Evolutionary conservation across 2,329 filamentous ascomycete species (phyloP).

Genomic region (Arthrobotrys pseudoclavata): DNA sequence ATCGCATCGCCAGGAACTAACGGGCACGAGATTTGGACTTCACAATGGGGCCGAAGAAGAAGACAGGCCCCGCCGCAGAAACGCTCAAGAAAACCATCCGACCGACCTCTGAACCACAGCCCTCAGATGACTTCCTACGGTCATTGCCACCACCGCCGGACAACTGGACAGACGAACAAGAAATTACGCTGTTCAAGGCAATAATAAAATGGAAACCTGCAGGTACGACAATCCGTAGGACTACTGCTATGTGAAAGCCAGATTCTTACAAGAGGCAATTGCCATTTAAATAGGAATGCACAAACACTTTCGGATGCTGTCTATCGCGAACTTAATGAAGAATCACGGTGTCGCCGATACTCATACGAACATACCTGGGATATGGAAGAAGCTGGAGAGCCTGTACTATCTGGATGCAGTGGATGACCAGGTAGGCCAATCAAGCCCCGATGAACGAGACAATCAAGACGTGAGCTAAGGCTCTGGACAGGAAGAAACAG

Average conservation of each 20-base stretch:
- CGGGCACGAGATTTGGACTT: background rate
- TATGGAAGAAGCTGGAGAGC: conserved; percentile 87
- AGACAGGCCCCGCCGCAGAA: conserved; percentile 28
- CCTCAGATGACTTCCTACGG: conserved; percentile 41
- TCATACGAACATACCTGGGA: conserved; percentile 89
- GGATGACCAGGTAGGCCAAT: conserved; percentile 80
- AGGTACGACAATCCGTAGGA: conserved; percentile 70
- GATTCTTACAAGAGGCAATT: conserved; percentile 46
- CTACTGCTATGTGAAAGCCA: background rate
- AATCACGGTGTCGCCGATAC: conserved; percentile 83
- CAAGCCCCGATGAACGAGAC: background rate
- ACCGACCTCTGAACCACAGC: conserved; percentile 67
- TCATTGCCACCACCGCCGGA: conserved; percentile 67
- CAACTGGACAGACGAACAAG: conserved; percentile 95
- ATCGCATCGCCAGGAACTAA: conserved; percentile 60
- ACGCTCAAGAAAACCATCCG: conserved; percentile 64
- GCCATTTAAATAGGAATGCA: conserved; percentile 77
- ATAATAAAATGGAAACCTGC: conserved; percentile 97
- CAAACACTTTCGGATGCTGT: conserved; percentile 92
- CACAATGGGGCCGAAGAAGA: conserved; percentile 57
- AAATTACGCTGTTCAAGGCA: conserved; percentile 90
- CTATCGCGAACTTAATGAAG: conserved; percentile 82
- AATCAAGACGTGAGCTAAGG: background rate
- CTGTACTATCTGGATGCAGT: conserved; percentile 89
- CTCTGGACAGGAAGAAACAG: conserved; percentile 58